Evolutionary conservation across 2,329 filamentous ascomycete genomes (phyloP), one percentile per base, ranked within the genome.

Genomic region (Trichoderma lentiforme): DNA sequence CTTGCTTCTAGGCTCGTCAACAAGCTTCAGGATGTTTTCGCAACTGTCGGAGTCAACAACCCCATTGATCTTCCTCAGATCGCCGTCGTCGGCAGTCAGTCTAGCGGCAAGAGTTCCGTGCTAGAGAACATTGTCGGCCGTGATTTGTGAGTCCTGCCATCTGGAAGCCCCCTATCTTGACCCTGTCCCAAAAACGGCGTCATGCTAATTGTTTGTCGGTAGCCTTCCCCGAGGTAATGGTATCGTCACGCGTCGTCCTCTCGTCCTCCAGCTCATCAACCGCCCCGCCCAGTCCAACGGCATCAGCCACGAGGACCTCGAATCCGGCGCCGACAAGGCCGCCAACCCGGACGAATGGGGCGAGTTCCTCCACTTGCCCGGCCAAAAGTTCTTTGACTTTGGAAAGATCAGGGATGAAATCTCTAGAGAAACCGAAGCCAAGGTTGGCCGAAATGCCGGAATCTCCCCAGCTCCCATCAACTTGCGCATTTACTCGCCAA

Each of bases 61-160:
- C 96, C 96, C 74, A 99, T 99, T 87, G 96, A 99, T 86, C 86
- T 99, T 75, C 96, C 96, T 70, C 96, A 99, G 86, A 99, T 99
- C 82, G 95, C 92, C 77, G 96, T 99, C 77, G 96, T 99, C 72
- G 96, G 96, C 80, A 98, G 95, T 83, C 96, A 99, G 86, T 99
- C 96, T 24, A 98, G 95, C 83, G 96, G 96, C 85, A 99, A 99
- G 91, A 98, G 94, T 88, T 99, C 96, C 21, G 96, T 99, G 77
- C 85, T 99, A 79, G 96, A 99, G 84, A 99, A 99, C 81, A 99
- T 99, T 79, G 96, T 99, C 72, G 96, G 96, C 73, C 90, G 96
- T 86, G 96, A 99, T 85, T 99, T 99, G 95, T 98, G 88, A 86
- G 93, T 87, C 73, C 71, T 56, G 28, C 24, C 53, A 51, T 47